Percentiles rank a stretch among this genome's conserved stretches.
Evolutionary conservation across 805 yeast genomes (phyloP).

Genomic region (Candida jianshihensis): DNA sequence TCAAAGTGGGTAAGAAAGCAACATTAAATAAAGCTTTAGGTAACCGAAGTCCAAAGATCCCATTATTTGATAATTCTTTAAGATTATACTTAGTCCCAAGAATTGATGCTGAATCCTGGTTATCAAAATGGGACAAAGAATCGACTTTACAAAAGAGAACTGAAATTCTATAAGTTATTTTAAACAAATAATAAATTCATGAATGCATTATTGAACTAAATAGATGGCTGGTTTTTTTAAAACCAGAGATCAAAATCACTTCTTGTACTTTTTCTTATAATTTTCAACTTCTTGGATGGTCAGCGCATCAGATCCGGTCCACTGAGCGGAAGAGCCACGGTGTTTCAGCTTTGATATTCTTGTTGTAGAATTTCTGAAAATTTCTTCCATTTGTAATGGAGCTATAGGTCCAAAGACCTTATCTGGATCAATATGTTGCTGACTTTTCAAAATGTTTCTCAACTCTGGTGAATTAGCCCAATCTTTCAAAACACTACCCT

Average conservation of each 20-base stretch:
- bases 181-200: too few relatives aligned
- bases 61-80: constrained; percentile 68
- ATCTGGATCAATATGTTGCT: constrained; percentile 56
- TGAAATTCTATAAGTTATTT: too few relatives aligned
- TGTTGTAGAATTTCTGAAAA: constrained; percentile 40
- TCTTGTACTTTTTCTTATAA: constrained; percentile 31
- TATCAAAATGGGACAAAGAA: constrained; percentile 56
- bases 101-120: constrained; percentile 56
- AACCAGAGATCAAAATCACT: too few relatives aligned
- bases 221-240: too few relatives aligned
- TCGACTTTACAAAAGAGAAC: constrained; percentile 46
- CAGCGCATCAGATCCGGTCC: constrained; percentile 40
- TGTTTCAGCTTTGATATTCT: constrained; percentile 45
- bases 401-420: constrained; percentile 71
- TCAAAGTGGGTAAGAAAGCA: constrained; percentile 76
- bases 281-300: constrained; percentile 39
- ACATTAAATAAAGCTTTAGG: constrained; percentile 58
- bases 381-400: constrained; percentile 60
- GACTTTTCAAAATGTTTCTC: constrained; percentile 34
- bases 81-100: constrained; percentile 78
- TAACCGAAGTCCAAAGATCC: constrained; percentile 57
- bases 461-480: constrained; percentile 63
- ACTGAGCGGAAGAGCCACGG: constrained; percentile 41
- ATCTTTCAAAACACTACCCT: constrained; percentile 39
- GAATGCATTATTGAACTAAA: too few relatives aligned